phyloP scores from a whole-genome alignment of 805 yeast species.

The Wickerhamiella allomyrinae region DNA sequence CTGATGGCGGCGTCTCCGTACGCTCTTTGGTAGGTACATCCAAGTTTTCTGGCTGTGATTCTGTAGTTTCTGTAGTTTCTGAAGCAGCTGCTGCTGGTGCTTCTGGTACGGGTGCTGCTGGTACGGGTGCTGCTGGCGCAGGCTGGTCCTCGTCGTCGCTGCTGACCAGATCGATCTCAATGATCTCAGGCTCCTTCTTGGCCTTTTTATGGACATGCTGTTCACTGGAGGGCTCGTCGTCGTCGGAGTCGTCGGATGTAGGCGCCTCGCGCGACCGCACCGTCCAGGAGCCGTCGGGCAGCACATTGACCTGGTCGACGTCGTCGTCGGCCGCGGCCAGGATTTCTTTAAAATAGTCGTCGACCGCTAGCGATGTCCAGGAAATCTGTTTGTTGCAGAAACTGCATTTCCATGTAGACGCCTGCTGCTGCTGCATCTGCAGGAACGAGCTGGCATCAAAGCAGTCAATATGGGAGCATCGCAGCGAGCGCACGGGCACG shows the following conservation, averaged over 20 bases:
- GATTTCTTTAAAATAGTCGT: slow-evolving; percentile 59
- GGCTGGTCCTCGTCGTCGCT: slow-evolving; percentile 1
- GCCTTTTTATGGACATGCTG: slow-evolving; percentile 5
- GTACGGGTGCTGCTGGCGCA: not conserved
- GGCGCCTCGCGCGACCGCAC: slow-evolving; percentile 17
- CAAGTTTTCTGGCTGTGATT: too few species aligned
- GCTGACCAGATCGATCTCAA: slow-evolving; percentile 2
- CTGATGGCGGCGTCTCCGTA: too few species aligned
- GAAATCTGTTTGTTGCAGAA: slow-evolving; percentile 46
- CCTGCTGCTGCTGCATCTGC: slow-evolving; percentile 51
- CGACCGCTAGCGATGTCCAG: slow-evolving; percentile 48
- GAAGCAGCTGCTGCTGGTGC: not conserved
- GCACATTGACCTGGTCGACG: slow-evolving; percentile 51
- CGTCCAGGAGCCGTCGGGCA: slow-evolving; percentile 63
- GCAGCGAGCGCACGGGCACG: slow-evolving; percentile 54
- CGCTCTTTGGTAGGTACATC: too few species aligned
- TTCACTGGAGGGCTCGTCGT: slow-evolving; percentile 7
- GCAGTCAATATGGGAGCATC: slow-evolving; percentile 74
- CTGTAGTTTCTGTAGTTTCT: too few species aligned
- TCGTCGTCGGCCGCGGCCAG: slow-evolving; percentile 38
- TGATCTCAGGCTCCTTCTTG: not conserved
- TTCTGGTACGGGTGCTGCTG: not conserved
- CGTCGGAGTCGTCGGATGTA: slow-evolving; percentile 5
- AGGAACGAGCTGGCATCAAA: slow-evolving; percentile 70
- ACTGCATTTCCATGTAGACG: slow-evolving; percentile 83